Base-by-base conservation (phyloP, 208 protist species). In the Leishmania mexicana region DNA sequence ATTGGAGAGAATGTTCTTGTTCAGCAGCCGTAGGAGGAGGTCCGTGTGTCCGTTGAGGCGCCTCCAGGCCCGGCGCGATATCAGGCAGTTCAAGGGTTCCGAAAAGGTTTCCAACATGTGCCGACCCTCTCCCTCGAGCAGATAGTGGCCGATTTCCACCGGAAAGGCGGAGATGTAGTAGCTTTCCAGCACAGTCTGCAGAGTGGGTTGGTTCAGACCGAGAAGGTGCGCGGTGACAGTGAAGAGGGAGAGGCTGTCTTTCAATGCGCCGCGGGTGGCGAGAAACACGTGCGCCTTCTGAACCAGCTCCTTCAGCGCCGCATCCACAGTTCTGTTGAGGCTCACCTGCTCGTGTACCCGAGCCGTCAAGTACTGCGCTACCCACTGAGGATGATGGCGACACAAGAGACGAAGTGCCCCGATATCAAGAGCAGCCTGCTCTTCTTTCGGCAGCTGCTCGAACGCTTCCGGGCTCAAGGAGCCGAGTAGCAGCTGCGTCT, bases 121-220 rank as follows among this genome's bases (percentile, higher is more conserved):
- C 17, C 42, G 35, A 4, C 81, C 81, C 28, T 71, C 76, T 3
- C 81, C 81, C 11, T 81, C 76, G n/a, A 85, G 70, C 0, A 85
- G 57, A 60, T 85, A 85, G 3, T 1, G 13, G 28, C 51, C 81
- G 24, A 85, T 62, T 28, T 85, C 81, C n/a, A 53, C 58, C 4
- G 81, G 81, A 53, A 78, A 85, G 10, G 1, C n/a, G 15, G 68
- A 75, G 38, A 85, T 28, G 35, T 73, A 85, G 70, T 78, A 71
- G 45, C 3, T 35, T 3, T 7, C 7, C 31, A 85, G 68, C 42
- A 81, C 7, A 38, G 49, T 5, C 7, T 17, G 2, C 7, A 85
- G 1, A 11, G 47, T 62, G 7, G 13, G 8, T 11, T 17, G 58
- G 7, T 24, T 6, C 0, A 85, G 45, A 0, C 3, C 47, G 24